Conservation (phyloP, 73 alveolate species). For the Paramecium octaurelia region DNA sequence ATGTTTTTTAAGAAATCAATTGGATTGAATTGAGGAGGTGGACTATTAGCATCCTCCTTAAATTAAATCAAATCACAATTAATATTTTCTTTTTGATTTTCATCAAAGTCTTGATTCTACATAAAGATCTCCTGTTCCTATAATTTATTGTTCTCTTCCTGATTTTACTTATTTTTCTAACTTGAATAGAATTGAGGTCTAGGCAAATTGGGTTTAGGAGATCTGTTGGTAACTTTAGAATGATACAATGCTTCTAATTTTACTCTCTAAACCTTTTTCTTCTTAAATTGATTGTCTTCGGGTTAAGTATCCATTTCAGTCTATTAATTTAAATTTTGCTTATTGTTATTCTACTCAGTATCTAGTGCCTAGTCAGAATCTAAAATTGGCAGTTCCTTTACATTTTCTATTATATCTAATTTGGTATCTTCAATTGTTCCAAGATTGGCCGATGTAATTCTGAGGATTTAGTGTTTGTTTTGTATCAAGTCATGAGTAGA, state of each 20-base stretch:
- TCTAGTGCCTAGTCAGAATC: not conserved
- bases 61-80: not conserved
- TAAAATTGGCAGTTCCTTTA: not conserved
- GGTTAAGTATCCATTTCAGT: constrained; percentile 31
- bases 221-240: not conserved
- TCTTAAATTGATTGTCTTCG: not conserved
- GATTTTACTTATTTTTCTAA: not conserved
- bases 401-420: constrained; percentile 32
- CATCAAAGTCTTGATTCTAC: not conserved
- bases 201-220: constrained; percentile 6
- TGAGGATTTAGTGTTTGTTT: not conserved
- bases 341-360: not conserved
- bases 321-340: not conserved
- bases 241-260: constrained; percentile 37
- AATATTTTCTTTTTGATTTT: not conserved
- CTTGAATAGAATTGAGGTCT: constrained; percentile 4
- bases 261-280: not conserved
- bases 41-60: not conserved
- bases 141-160: not conserved
- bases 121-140: not conserved
- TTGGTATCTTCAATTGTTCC: constrained; percentile 43
- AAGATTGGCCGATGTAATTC: constrained; percentile 31
- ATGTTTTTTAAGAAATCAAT: not conserved
- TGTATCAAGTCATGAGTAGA: not conserved
- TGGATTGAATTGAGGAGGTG: not conserved